These are phyloP conservation scores for Mortierella sp. DNA, from an alignment of 371 early-diverging fungal genomes.

Conservation along the genomic window DNA sequence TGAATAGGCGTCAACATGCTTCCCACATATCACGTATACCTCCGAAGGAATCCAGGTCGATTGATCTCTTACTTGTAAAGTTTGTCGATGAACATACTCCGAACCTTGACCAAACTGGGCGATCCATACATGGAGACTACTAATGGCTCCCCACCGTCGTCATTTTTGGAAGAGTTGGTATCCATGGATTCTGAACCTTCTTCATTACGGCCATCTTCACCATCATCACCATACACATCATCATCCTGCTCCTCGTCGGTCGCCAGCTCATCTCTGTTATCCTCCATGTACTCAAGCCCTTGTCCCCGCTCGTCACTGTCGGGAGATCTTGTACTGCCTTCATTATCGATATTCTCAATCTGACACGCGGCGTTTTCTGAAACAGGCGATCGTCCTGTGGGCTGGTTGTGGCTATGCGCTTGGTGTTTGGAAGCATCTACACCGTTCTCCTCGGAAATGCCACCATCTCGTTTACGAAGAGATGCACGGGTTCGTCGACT, in stretches of 20 bases:
- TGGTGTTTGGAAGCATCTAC: no score
- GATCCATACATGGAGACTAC: slow-evolving; percentile 47
- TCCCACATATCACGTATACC: no score
- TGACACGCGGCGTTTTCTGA: not conserved
- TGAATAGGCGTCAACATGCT: not conserved
- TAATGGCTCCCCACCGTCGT: slow-evolving; percentile 38
- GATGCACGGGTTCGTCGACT: slow-evolving; percentile 15
- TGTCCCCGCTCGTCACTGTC: slow-evolving; percentile 1
- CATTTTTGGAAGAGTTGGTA: slow-evolving; percentile 51
- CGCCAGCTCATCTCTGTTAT: slow-evolving; percentile 25
- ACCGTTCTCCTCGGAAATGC: slow-evolving; percentile 3
- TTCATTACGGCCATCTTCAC: slow-evolving; percentile 38
- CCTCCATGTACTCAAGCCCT: slow-evolving; percentile 9
- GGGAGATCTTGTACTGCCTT: not conserved
- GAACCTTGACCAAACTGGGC: slow-evolving; percentile 48
- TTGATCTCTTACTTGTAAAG: slow-evolving; percentile 52
- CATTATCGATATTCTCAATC: slow-evolving; percentile 6
- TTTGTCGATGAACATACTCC: slow-evolving; percentile 57
- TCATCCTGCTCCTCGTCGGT: slow-evolving; percentile 49
- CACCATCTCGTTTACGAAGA: not conserved
- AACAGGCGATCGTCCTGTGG: no score
- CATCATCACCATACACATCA: slow-evolving; percentile 36
- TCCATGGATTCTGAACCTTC: slow-evolving; percentile 42
- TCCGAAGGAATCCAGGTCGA: no score
- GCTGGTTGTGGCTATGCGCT: no score